Base-by-base conservation (phyloP, 164 flowering plant genomes). In the Magnolia officinalis region DNA sequence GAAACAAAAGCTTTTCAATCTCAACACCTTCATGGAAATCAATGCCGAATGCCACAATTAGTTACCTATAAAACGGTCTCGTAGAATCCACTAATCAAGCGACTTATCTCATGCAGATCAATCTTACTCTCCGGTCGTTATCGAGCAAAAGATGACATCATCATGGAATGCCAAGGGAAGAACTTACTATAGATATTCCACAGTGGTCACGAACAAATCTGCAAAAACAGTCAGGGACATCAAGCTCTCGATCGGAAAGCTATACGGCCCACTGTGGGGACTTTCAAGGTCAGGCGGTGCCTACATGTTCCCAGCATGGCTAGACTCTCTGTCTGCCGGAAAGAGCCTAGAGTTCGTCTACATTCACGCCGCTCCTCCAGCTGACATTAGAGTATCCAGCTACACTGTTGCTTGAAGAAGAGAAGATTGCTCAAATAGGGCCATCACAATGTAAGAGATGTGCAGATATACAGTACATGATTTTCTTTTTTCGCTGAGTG, bases 241-340 rank as follows among this genome's bases (percentile, higher is more conserved):
- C 67, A 84, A 89, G 82, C 86, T 95, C 70, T 85, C 87, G 14
- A 82, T 95, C 16, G 76, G 87, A 23, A 84, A 91, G 74, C 95
- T 95, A 23, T 87, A 90, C 63, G 98, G 97, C 68, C 96, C 97
- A 13, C 61, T 91, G 4, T 95, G 97, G 97, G 98, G 98, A 26
- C 94, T 95, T n/a, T 78, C 85, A 14, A 84, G 82, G 71, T 78
- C 79, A 0, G 88, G 83, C 1, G 80, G 81, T 26, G 78, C 84
- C 4, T 93, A 90, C 45, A 66, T 55, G 29, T 88, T 91, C 64
- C 97, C 97, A 16, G 72, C 87, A 71, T 92, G 97, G 97, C 64
- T 87, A n/a, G 74, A 72, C 58, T 84, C 90, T 19, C 81, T 92
- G 76, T 81, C 88, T 8, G 81, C 94, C 16, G 90, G 94, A 9